These are phyloP conservation scores for Aspergillus alliaceus DNA, from an alignment of 2,329 filamentous ascomycete genomes.

Conservation along the genomic window DNA sequence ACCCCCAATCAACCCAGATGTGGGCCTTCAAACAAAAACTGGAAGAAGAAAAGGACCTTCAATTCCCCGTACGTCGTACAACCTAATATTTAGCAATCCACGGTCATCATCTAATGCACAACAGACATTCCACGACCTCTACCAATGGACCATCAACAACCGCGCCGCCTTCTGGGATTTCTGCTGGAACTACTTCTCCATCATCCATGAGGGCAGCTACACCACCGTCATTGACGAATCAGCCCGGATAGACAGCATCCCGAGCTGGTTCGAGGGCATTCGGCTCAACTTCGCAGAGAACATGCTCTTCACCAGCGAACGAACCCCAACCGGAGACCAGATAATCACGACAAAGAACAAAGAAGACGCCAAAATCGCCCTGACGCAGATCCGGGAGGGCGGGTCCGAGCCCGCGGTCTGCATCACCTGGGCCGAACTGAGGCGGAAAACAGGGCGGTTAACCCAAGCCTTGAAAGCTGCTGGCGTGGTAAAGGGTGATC, in stretches of 20 bases:
- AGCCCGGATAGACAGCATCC: conserved; percentile 68
- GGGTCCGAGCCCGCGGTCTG: conserved; percentile 38
- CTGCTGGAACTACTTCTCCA: conserved; percentile 59
- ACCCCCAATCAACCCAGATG: conserved; percentile 63
- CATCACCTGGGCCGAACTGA: conserved; percentile 67
- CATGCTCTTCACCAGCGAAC: conserved; percentile 60
- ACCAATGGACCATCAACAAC: conserved; percentile 65
- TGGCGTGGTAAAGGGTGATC: conserved; percentile 70
- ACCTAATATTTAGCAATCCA: too few relatives aligned
- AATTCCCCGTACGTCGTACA: conserved; percentile 54
- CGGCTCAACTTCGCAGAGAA: conserved; percentile 79
- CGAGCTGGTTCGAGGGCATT: conserved; percentile 75
- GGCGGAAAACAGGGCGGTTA: conserved; percentile 58
- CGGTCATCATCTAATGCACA: accelerated
- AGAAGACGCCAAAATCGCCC: conserved; percentile 68
- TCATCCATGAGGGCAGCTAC: conserved; percentile 65
- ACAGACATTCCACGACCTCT: conserved; percentile 61
- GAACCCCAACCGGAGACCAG: conserved; percentile 39
- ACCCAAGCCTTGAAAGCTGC: conserved; percentile 65
- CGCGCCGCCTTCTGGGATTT: conserved; percentile 66
- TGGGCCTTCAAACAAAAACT: conserved; percentile 65
- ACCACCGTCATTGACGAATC: conserved; percentile 66
- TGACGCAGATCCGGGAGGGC: conserved; percentile 62
- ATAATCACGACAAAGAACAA: conserved; percentile 59
- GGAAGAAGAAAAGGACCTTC: conserved; percentile 58